Evolutionary conservation across 129 eudicot genomes (phyloP).

Genomic region (Apium graveolens): DNA sequence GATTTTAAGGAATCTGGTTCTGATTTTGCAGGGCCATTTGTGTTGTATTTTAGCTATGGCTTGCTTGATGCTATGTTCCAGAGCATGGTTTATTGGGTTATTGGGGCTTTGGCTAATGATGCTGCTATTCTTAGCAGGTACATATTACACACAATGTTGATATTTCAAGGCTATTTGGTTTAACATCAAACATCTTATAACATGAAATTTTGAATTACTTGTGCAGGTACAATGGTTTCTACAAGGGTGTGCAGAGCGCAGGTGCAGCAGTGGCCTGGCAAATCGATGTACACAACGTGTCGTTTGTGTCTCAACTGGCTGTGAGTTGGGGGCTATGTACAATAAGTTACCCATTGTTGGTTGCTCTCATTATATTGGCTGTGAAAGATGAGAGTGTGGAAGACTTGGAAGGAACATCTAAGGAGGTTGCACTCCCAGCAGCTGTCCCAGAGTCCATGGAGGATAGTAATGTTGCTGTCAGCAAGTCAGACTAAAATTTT

Average conservation of each 20-base stretch:
- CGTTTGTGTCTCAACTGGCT: conserved; percentile 45
- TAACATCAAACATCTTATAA: background rate
- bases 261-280: conserved; percentile 96
- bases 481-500: background rate
- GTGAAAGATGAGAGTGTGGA: conserved; percentile 55
- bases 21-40: conserved; percentile 66
- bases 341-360: conserved; percentile 61
- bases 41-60: conserved; percentile 65
- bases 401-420: conserved; percentile 23
- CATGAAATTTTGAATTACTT: background rate
- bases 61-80: conserved; percentile 93
- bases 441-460: conserved; percentile 12
- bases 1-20: conserved; percentile 60
- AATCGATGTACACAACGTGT: conserved; percentile 51
- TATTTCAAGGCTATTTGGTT: background rate
- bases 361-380: conserved; percentile 46
- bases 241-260: conserved; percentile 94
- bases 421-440: conserved; percentile 20
- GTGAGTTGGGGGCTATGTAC: conserved; percentile 67
- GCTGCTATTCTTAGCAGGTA: conserved; percentile 90
- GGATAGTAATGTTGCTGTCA: background rate
- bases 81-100: conserved; percentile 87
- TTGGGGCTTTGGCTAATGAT: conserved; percentile 80
- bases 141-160: background rate
- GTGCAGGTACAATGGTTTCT: conserved; percentile 73